phyloP scores from a whole-genome alignment of 1,284 basidiomycete genomes.

The Trichosporon faecale region DNA sequence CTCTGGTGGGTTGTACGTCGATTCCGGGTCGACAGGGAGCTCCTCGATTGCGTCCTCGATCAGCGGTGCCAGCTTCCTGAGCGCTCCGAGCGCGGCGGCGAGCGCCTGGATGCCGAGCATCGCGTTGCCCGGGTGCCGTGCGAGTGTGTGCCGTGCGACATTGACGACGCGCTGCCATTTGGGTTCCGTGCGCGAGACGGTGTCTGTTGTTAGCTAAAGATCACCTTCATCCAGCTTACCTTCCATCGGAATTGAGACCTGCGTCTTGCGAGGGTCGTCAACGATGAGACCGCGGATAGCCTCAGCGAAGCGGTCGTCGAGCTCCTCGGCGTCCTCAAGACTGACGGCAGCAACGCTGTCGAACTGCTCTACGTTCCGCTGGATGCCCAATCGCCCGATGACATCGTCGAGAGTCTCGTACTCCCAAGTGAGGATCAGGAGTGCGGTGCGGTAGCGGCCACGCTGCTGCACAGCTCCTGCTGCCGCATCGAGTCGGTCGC shows the following conservation, averaged over 20 bases:
- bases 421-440: slow-evolving; percentile 44
- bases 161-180: slow-evolving; percentile 25
- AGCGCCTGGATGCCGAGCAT: not conserved
- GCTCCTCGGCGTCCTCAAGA: slow-evolving; percentile 32
- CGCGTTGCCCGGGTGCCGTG: not conserved
- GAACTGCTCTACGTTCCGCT: slow-evolving; percentile 28
- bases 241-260: slow-evolving; percentile 27
- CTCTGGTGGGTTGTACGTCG: slow-evolving; percentile 19
- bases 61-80: not conserved
- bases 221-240: slow-evolving; percentile 22
- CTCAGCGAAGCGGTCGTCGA: slow-evolving; percentile 30
- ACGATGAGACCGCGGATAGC: slow-evolving; percentile 24
- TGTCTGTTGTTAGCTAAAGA: slow-evolving; percentile 16
- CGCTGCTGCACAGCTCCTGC: slow-evolving; percentile 23
- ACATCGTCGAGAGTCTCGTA: slow-evolving; percentile 39
- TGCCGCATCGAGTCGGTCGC: slow-evolving; percentile 32
- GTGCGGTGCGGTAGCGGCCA: slow-evolving; percentile 29
- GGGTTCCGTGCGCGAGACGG: slow-evolving; percentile 19
- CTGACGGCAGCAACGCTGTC: slow-evolving; percentile 29
- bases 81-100: not conserved
- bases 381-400: slow-evolving; percentile 32
- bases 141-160: slow-evolving; percentile 17
- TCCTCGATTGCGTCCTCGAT: slow-evolving; percentile 12
- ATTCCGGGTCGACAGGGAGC: slow-evolving; percentile 4
- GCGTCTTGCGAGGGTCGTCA: slow-evolving; percentile 23